phyloP scores from a whole-genome alignment of 169 alveolate species.

The Plasmodium reichenowi region DNA sequence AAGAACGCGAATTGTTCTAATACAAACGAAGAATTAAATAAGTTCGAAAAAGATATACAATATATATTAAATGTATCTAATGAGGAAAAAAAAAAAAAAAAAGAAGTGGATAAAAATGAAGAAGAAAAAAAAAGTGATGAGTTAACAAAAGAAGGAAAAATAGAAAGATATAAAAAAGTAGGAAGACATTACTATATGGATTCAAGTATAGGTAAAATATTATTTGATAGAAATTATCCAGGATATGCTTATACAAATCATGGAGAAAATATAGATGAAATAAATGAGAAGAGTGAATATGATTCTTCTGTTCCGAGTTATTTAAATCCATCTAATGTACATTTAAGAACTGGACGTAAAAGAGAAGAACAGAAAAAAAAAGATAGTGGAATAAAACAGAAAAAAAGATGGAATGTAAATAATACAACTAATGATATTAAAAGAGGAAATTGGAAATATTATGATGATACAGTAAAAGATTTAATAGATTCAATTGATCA shows the following conservation, averaged over 20 bases:
- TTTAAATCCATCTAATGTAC: slow-evolving; percentile 83
- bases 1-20: neutral
- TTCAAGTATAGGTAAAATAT: slow-evolving; percentile 48
- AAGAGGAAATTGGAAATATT: slow-evolving; percentile 85
- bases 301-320: slow-evolving; percentile 80
- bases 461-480: slow-evolving; percentile 77
- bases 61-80: neutral
- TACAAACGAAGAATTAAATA: neutral
- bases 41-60: slow-evolving; percentile 20
- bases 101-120: neutral
- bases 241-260: slow-evolving; percentile 67
- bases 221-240: slow-evolving; percentile 68
- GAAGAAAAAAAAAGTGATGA: slow-evolving; percentile 1
- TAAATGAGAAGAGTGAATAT: slow-evolving; percentile 48
- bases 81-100: neutral
- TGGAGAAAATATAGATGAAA: slow-evolving; percentile 66
- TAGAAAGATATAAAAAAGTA: slow-evolving; percentile 62
- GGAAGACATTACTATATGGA: slow-evolving; percentile 63
- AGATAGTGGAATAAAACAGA: slow-evolving; percentile 83
- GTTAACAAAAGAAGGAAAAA: slow-evolving; percentile 27
- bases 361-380: slow-evolving; percentile 81
- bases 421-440: slow-evolving; percentile 83
- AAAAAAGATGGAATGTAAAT: slow-evolving; percentile 83
- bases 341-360: slow-evolving; percentile 84
- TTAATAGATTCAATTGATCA: slow-evolving; percentile 67